Base-by-base conservation (phyloP, 164 flowering plant genomes). In the Vitis cinerea region DNA sequence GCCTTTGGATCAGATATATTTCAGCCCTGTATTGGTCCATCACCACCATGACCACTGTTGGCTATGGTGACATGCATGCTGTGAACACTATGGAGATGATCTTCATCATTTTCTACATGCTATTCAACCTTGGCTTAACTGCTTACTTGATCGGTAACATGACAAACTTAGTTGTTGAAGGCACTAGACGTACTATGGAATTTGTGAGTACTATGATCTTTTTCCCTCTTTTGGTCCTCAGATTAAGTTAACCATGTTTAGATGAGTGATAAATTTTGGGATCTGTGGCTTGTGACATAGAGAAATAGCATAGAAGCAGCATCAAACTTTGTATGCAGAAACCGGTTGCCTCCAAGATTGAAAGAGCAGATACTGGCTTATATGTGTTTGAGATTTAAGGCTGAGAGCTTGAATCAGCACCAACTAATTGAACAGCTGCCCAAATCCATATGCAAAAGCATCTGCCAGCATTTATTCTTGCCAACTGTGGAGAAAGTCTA, bases 101-200 rank as follows among this genome's bases (percentile, higher is more conserved):
- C 67, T 92, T 95, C 84, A 91, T 83, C 69, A 87, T 88, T 12
- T 79, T 86, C 79, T 93, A 91, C 83, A 90, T 95, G 99, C 90
- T 95, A 74, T 87, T 93, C 71, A 95, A 95, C 73, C 91, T 95
- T 19, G 95, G 94, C 72, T 80, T 95, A 19, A 95, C 96, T 5
- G 94, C 99, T 31, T 95, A 95, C 72, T 70, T 95, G 23, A 95
- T 95, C 60, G 99, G 99, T 3, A 95, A 95, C 84, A 95, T 95
- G 97, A 95, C 99, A 4, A 95, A 95, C 70, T 74, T 95, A 37
- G 97, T 95, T 31, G 99, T 93, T 2, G 93, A 95, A 86, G 97
- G 99, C 60, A 95, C 99, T 17, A 88, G 92, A 23, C 87, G 96
- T 7, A 95, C 99, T 62, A 95, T 91, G 97, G 91, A 92, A 78